Evolutionary conservation across 768 basidiomycete species (phyloP), one percentile per base, ranked within the genome.

Genomic region (Coprinopsis sp.): DNA sequence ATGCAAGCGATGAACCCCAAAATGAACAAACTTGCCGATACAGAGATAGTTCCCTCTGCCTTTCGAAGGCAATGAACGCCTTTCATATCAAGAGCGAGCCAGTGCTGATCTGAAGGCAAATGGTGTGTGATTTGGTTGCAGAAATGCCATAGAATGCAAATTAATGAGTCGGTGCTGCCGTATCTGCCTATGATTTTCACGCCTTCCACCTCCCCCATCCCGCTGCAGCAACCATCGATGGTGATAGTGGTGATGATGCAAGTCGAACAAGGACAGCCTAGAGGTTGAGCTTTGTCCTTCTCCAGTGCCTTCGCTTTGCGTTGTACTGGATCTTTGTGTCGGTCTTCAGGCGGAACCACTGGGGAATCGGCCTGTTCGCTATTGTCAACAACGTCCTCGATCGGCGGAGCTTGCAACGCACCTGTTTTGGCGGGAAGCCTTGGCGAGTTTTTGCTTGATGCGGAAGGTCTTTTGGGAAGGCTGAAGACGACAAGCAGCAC

Each of bases 401-500:
- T 18, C 22, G 29, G n/a, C 28, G 33, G 8, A 11, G 14, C 18
- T 44, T n/a, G 28, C 10, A 25, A 65, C 79, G 57, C 60, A 92
- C 89, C 95, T 82, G 78, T 99, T 99, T 80, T 96, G 93, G 62
- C 91, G 84, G 51, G 76, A 69, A 51, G 91, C 91, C 81, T 98
- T 99, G 66, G 95, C 92, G 59, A 99, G 89, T 65, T 84, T 94
- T 67, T 85, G 84, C 78, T 99, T 99, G 67, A 88, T 93, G 65
- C 89, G 81, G 82, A 97, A 97, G 49, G 91, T 81, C 76, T 99
- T 99, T 84, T 97, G 91, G 66, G 95, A 97, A 71, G 95, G 95
- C 95, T 97, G 68, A 14, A 52, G n/a, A 33, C 6, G 36, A 30
- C 10, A 38, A 34, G 27, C 30, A 14, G 28, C 6, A 42, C 10